Conservation (phyloP, 2,329 filamentous ascomycete species). For the Rutstroemia sp. region DNA sequence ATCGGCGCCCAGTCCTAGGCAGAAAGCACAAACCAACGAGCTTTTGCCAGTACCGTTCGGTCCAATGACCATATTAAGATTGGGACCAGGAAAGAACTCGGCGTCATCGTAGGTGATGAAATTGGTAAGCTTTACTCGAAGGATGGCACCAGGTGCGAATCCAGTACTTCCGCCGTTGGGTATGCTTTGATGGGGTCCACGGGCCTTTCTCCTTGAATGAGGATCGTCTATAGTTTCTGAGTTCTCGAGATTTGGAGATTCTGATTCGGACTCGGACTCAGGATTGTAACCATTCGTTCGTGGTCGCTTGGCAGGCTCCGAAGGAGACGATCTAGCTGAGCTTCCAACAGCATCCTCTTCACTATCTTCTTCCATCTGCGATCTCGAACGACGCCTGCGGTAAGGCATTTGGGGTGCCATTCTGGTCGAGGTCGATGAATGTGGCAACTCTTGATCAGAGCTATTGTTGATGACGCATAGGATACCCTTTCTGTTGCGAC, state of each 20-base stretch:
- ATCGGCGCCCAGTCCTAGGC: slow-evolving; percentile 79
- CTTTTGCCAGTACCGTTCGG: slow-evolving; percentile 99
- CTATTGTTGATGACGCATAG: too few species aligned
- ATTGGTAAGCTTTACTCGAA: slow-evolving; percentile 76
- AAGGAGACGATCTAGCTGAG: slow-evolving; percentile 16
- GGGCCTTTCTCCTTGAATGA: neutral
- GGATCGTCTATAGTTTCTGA: neutral
- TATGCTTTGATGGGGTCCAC: neutral
- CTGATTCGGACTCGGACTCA: slow-evolving; percentile 6
- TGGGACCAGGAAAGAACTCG: slow-evolving; percentile 85
- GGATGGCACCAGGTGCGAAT: slow-evolving; percentile 66
- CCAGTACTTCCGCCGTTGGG: slow-evolving; percentile 6
- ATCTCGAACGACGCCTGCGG: slow-evolving; percentile 15
- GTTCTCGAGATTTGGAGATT: slow-evolving; percentile 9
- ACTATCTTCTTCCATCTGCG: slow-evolving; percentile 22
- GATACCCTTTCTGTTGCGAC: too few species aligned
- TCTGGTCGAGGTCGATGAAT: neutral
- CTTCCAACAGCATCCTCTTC: slow-evolving; percentile 16
- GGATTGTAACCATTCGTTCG: slow-evolving; percentile 16
- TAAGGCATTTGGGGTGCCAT: slow-evolving; percentile 11
- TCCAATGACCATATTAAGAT: slow-evolving; percentile 96
- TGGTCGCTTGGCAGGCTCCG: slow-evolving; percentile 20
- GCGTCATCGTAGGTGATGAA: slow-evolving; percentile 94
- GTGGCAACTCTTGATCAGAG: neutral
- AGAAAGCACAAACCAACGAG: slow-evolving; percentile 94